A percentile compares a stretch with the other conserved stretches of the same genome.
Conservation (phyloP, 208 protist genomes). For the Acanthamoeba quina region DNA sequence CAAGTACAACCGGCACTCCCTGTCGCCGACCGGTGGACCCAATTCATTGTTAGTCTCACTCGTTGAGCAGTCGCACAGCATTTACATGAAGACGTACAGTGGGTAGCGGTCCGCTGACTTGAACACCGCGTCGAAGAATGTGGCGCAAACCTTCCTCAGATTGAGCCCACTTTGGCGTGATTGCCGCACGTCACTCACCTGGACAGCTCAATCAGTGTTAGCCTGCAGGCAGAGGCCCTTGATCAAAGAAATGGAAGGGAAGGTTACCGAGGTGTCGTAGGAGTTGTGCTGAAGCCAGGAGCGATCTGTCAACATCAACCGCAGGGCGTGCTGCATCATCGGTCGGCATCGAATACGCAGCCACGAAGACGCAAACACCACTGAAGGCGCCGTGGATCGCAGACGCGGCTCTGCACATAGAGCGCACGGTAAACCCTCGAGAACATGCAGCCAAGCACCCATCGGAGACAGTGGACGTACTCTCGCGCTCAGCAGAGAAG, state of each 20-base stretch:
- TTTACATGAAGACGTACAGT: neutral
- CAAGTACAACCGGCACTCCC: constrained; percentile 41
- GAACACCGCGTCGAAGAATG: constrained; percentile 15
- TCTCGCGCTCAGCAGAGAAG: constrained; percentile 28
- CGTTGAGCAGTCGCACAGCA: neutral
- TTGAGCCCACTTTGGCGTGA: neutral
- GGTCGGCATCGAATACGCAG: neutral
- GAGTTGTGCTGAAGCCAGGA: constrained; percentile 4
- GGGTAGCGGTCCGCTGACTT: constrained; percentile 33
- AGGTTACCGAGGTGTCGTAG: neutral
- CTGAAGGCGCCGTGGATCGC: neutral
- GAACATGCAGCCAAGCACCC: neutral
- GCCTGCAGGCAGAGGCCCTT: no score
- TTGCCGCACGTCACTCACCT: neutral
- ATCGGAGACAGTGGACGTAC: neutral
- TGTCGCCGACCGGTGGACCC: neutral
- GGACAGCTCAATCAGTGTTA: no score
- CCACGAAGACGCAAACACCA: constrained; percentile 50
- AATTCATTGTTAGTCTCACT: neutral
- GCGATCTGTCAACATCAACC: neutral
- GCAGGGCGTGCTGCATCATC: constrained; percentile 28
- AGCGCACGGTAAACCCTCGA: neutral
- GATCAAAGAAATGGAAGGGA: no score
- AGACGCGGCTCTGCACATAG: neutral
- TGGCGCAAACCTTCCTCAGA: neutral